Evolutionary conservation across 768 basidiomycete genomes (phyloP).

Genomic region (Termitomyces sp.): DNA sequence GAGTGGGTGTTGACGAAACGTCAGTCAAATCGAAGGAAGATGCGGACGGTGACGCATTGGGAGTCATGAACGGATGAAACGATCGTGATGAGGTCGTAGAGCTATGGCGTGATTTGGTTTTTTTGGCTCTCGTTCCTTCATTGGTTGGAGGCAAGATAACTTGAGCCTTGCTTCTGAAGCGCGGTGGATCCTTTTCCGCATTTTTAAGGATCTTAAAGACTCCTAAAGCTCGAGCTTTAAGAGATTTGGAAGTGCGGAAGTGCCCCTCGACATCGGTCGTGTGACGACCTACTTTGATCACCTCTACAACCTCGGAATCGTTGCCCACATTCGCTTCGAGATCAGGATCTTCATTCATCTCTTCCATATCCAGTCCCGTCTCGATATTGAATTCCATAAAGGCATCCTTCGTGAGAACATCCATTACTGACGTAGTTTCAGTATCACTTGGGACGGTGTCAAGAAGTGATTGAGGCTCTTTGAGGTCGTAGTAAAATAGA

Average conservation of each 20-base stretch:
- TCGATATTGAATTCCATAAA: constrained; percentile 20
- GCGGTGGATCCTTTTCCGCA: constrained; percentile 27
- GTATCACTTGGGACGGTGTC: constrained; percentile 10
- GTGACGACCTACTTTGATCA: constrained; percentile 49
- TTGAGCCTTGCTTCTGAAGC: constrained; percentile 31
- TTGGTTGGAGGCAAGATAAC: constrained; percentile 13
- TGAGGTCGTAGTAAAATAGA: constrained; percentile 12
- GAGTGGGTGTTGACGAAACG: constrained; percentile 13
- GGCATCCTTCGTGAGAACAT: constrained; percentile 23
- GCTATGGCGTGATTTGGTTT: constrained; percentile 32
- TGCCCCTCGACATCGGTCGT: constrained; percentile 5
- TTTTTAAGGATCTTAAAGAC: constrained; percentile 43
- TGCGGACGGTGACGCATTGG: constrained; percentile 21
- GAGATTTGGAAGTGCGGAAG: constrained; percentile 25
- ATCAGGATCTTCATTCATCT: constrained; percentile 17
- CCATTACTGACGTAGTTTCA: constrained; percentile 24
- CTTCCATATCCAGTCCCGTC: constrained; percentile 20
- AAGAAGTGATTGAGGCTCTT: constrained; percentile 2
- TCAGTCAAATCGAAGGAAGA: constrained; percentile 23
- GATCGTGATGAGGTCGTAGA: constrained; percentile 34
- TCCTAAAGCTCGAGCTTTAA: constrained; percentile 41
- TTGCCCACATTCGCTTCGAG: constrained; percentile 20
- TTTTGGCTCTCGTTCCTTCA: constrained; percentile 19
- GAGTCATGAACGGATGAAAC: constrained; percentile 23
- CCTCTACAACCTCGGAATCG: constrained; percentile 56